phyloP scores from a whole-genome alignment of 257 asterid species.

The Solanum acaule region DNA sequence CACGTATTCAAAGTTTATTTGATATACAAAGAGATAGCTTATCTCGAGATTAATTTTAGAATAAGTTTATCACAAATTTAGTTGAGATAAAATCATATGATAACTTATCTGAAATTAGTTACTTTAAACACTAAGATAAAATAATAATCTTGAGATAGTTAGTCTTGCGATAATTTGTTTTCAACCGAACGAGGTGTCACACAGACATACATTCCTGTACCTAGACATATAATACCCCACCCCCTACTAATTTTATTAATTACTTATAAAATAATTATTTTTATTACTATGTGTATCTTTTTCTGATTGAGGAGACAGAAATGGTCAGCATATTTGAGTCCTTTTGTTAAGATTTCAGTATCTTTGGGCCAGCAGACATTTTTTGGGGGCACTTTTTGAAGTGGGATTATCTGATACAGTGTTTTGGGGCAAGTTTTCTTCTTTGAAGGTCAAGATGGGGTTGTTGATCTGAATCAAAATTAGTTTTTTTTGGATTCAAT shows the following conservation, averaged over 20 bases:
- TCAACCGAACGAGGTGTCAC: neutral
- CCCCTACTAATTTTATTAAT: neutral
- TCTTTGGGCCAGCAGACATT: neutral
- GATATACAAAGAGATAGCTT: neutral
- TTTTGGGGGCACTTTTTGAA: neutral
- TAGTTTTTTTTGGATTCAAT: neutral
- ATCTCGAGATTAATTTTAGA: neutral
- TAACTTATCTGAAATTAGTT: too few species aligned
- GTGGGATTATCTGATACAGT: constrained; percentile 1
- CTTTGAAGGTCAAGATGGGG: neutral
- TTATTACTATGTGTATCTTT: neutral
- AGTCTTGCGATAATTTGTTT: neutral
- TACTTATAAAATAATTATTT: neutral
- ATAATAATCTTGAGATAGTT: too few species aligned
- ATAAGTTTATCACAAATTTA: too few species aligned
- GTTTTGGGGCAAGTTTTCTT: neutral
- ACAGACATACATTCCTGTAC: neutral
- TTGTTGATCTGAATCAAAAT: constrained; percentile 8
- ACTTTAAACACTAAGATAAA: too few species aligned
- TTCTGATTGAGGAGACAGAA: neutral
- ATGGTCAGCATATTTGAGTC: constrained; percentile 2
- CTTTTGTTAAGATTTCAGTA: neutral
- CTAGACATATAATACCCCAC: neutral
- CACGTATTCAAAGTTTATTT: too few species aligned
- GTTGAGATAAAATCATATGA: too few species aligned